Evolutionary conservation across 768 basidiomycete species (phyloP).

Genomic region (Mycena belliarum): DNA sequence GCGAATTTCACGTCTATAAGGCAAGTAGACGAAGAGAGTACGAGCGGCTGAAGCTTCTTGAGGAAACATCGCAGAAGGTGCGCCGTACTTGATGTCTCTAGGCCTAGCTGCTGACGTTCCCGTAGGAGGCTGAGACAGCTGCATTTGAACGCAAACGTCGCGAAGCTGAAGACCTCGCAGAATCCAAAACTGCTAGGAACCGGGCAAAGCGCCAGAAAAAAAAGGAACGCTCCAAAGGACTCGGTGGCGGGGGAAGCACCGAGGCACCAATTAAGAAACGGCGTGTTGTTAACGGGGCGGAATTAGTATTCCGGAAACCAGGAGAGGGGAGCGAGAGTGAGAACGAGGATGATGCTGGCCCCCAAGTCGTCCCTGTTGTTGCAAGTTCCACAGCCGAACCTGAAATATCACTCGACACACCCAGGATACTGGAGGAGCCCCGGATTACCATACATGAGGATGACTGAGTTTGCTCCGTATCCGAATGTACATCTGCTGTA

Average conservation of each 20-base stretch:
- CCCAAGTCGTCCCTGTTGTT: background rate
- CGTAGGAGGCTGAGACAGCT: slow-evolving; percentile 65
- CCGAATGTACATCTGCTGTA: background rate
- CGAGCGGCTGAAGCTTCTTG: slow-evolving; percentile 88
- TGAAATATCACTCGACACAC: slow-evolving; percentile 14
- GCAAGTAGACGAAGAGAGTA: slow-evolving; percentile 93
- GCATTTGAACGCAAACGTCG: slow-evolving; percentile 78
- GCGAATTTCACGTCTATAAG: slow-evolving; percentile 99
- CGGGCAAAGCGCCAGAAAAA: slow-evolving; percentile 92
- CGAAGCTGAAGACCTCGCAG: slow-evolving; percentile 68
- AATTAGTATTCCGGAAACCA: slow-evolving; percentile 54
- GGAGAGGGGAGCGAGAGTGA: slow-evolving; percentile 42
- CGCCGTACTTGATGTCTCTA: slow-evolving; percentile 21
- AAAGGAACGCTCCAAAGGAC: slow-evolving; percentile 66
- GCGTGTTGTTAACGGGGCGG: slow-evolving; percentile 77
- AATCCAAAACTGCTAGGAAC: slow-evolving; percentile 94
- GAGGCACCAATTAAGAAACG: slow-evolving; percentile 72
- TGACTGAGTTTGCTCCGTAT: slow-evolving; percentile 29
- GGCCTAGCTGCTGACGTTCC: background rate
- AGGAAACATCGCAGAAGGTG: slow-evolving; percentile 79
- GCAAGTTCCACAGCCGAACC: background rate
- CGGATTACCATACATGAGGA: slow-evolving; percentile 55
- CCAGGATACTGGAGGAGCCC: slow-evolving; percentile 33
- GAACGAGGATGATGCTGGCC: slow-evolving; percentile 28
- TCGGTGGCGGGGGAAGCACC: slow-evolving; percentile 21